phyloP scores from a whole-genome alignment of 2,329 filamentous ascomycete species.

The Sporothrix euskadiensis region DNA sequence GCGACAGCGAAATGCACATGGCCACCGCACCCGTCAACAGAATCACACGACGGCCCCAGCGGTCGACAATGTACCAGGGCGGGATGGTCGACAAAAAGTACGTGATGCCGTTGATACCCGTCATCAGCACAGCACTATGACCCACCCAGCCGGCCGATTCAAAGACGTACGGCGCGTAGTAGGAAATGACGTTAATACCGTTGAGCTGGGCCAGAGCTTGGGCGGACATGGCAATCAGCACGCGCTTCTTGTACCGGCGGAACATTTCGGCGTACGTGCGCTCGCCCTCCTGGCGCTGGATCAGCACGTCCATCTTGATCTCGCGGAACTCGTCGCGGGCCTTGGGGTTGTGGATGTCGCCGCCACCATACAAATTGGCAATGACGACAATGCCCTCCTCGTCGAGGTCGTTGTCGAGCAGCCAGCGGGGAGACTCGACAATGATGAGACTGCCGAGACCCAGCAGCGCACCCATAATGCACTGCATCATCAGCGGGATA shows the following conservation, averaged over 20 bases:
- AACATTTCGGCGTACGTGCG: slow-evolving; percentile 94
- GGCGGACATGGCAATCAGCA: slow-evolving; percentile 98
- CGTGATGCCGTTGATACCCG: slow-evolving; percentile 84
- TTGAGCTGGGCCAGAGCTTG: slow-evolving; percentile 95
- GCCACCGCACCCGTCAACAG: slow-evolving; percentile 84
- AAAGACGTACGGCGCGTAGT: slow-evolving; percentile 95
- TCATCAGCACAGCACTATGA: slow-evolving; percentile 91
- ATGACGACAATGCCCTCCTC: slow-evolving; percentile 98
- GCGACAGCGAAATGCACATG: slow-evolving; percentile 84
- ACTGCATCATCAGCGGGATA: slow-evolving; percentile 86
- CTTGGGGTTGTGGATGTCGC: slow-evolving; percentile 90
- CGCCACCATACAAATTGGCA: slow-evolving; percentile 92
- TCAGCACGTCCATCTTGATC: slow-evolving; percentile 96
- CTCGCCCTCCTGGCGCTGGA: slow-evolving; percentile 93
- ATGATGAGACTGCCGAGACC: slow-evolving; percentile 87
- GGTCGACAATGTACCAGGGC: slow-evolving; percentile 95
- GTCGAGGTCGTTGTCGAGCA: slow-evolving; percentile 95
- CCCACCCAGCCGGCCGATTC: slow-evolving; percentile 96
- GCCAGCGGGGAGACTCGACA: slow-evolving; percentile 95
- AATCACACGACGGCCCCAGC: slow-evolving; percentile 85
- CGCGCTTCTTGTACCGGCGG: slow-evolving; percentile 82
- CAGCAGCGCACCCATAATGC: slow-evolving; percentile 85
- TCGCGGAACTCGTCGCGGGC: slow-evolving; percentile 95
- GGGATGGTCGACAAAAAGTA: slow-evolving; percentile 92
- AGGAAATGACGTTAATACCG: slow-evolving; percentile 99